phyloP scores from a whole-genome alignment of 179 eudicot genomes.

The Camellia oleifera region DNA sequence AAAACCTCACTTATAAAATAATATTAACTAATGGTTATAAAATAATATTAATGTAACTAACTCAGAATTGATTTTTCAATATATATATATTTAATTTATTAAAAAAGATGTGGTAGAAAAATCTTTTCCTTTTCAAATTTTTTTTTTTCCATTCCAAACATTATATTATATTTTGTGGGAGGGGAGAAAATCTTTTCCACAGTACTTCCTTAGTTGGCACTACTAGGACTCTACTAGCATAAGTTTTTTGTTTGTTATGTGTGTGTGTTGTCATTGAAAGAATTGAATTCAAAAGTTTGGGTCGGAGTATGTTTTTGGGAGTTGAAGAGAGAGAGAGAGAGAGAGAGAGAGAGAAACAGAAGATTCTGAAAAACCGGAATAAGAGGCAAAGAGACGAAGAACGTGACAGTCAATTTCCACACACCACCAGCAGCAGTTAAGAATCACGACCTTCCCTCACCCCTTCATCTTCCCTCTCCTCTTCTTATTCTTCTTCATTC shows the following conservation, averaged over 20 bases:
- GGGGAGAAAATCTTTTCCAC: not conserved
- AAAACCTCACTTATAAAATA: too few species aligned
- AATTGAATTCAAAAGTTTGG: slow-evolving; percentile 1
- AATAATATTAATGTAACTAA: too few species aligned
- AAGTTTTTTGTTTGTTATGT: too few species aligned
- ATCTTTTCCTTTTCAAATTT: not conserved
- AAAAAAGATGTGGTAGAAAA: not conserved
- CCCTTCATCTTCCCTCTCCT: slow-evolving; percentile 14
- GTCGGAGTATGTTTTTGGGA: not conserved
- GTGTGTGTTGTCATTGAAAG: not conserved
- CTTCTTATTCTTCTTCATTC: not conserved
- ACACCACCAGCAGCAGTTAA: slow-evolving; percentile 13
- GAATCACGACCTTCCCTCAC: slow-evolving; percentile 9
- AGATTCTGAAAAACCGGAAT: slow-evolving; percentile 25
- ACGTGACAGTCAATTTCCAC: slow-evolving; percentile 32
- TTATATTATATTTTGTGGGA: too few species aligned
- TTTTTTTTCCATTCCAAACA: not conserved
- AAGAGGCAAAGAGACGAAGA: slow-evolving; percentile 27
- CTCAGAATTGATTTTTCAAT: too few species aligned
- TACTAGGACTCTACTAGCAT: not conserved
- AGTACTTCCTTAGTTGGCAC: not conserved
- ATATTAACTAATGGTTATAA: too few species aligned
- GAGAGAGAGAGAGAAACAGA: too few species aligned
- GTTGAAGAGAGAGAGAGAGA: slow-evolving; percentile 12
- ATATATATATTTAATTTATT: not conserved